Base-by-base conservation (phyloP, 371 early-diverging fungal genomes). In the Mortierella sp. region DNA sequence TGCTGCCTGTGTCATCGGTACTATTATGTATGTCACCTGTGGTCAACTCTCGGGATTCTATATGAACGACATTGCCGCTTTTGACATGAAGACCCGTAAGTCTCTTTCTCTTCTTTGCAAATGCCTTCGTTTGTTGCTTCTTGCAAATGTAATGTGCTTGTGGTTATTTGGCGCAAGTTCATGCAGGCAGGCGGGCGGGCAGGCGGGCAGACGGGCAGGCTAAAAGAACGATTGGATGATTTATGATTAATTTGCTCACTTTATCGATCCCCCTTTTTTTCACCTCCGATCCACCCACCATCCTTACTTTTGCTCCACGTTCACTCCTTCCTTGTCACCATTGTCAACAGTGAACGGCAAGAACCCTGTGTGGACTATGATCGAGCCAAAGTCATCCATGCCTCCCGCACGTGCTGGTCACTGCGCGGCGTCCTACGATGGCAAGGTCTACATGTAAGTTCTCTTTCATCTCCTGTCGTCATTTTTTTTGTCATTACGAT, bases 1-100 rank as follows among this genome's bases (percentile, higher is more conserved):
- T 80, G 87, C 94, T 7, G 92, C 93, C 4, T 92, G 93, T 49
- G 87, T 92, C 49, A 82, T 91, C 35, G 93, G 93, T 8, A 92
- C 93, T 12, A 89, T 90, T 71, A 92, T 96, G 89, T 95, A 92
- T 77, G 88, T 96, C 71, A 93, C 92, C 88, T 95, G 96, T 75
- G 96, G 96, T 4, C 93, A 93, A 32, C 86, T 89, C n/a, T 91
- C 93, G 41, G 93, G 94, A 29, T 89, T 91, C 70, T 95, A 92
- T 72, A 87, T 95, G 72, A 92, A 93, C 78, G 96, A 96, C 79
- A 87, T 96, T 41, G 85, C 91, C 16, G 89, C 93, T 38, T 95
- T 95, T 73, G 94, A 96, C 70, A 89, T 93, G 56, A 92, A 89
- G 55, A 87, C 91, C 70, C 83, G 93, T 93, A 91, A 88, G 89